Evolutionary conservation across 768 basidiomycete species (phyloP).

Genomic region (Auriscalpium orientale): DNA sequence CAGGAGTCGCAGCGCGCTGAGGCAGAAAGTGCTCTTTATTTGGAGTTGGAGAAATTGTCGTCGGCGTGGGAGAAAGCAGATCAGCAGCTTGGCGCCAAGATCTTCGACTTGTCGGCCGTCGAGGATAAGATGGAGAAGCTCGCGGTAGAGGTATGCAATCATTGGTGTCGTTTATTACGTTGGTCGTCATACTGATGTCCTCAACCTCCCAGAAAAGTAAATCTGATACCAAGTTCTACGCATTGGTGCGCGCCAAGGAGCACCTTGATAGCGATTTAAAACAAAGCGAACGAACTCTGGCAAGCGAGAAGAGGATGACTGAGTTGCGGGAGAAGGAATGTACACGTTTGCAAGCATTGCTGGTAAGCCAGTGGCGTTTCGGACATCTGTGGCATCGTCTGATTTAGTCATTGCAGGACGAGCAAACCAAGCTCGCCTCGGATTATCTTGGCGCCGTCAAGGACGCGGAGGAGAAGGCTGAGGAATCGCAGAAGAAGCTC

Average conservation of each 20-base stretch:
- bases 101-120: conserved; percentile 67
- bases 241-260: conserved; percentile 85
- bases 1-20: conserved; percentile 56
- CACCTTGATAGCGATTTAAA: conserved; percentile 72
- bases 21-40: conserved; percentile 71
- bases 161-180: not conserved
- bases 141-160: conserved; percentile 52
- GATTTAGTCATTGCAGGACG: not conserved
- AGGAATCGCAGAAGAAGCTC: too few relatives aligned
- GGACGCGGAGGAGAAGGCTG: too few relatives aligned
- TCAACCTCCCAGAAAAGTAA: conserved; percentile 71
- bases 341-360: too few relatives aligned
- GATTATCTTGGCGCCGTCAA: too few relatives aligned
- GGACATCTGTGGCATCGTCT: too few relatives aligned
- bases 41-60: conserved; percentile 81
- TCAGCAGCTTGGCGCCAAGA: conserved; percentile 73
- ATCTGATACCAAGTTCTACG: conserved; percentile 90
- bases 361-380: too few relatives aligned
- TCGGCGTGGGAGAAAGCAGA: conserved; percentile 83
- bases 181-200: not conserved
- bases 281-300: conserved; percentile 29
- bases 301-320: conserved; percentile 59
- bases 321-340: conserved; percentile 30
- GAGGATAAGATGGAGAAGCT: conserved; percentile 68
- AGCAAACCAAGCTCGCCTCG: too few relatives aligned